Percentiles rank a stretch among this genome's conserved stretches.
phyloP scores from a whole-genome alignment of 345 rosid species.

The Gossypium mustelinum region DNA sequence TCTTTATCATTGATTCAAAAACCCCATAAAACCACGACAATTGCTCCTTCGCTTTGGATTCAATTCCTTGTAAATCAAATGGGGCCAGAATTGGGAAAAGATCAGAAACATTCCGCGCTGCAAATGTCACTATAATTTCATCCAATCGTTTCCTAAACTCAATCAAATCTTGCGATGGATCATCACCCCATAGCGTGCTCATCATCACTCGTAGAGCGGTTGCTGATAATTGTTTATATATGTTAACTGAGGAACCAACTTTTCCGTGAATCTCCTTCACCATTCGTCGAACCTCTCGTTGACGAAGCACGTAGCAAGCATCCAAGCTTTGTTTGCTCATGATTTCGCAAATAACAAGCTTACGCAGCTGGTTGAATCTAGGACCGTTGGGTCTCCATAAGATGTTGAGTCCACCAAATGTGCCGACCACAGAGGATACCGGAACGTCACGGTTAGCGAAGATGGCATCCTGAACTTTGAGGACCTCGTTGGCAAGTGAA shows the following conservation, averaged over 20 bases:
- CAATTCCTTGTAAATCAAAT: slow-evolving; percentile 28
- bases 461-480: slow-evolving; percentile 39
- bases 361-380: slow-evolving; percentile 28
- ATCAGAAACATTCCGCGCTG: not conserved
- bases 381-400: slow-evolving; percentile 36
- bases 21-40: too few relatives aligned
- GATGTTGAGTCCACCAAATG: slow-evolving; percentile 33
- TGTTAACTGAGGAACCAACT: slow-evolving; percentile 27
- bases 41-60: too few relatives aligned
- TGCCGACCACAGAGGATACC: slow-evolving; percentile 5
- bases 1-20: too few relatives aligned
- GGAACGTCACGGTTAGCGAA: slow-evolving; percentile 43
- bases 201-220: slow-evolving; percentile 12
- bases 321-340: slow-evolving; percentile 33
- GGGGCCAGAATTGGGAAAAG: slow-evolving; percentile 6
- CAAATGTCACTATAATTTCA: not conserved
- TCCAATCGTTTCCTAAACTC: not conserved
- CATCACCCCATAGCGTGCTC: slow-evolving; percentile 1
- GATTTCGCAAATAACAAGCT: slow-evolving; percentile 31
- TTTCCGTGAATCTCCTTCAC: slow-evolving; percentile 15
- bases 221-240: slow-evolving; percentile 33
- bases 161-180: not conserved
- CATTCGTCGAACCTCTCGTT: not conserved
- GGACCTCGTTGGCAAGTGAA: slow-evolving; percentile 29
- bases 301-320: slow-evolving; percentile 22